Evolutionary conservation across 306 rosid species (phyloP), one percentile per base, ranked within the genome.

Genomic region (Corylus americana): DNA sequence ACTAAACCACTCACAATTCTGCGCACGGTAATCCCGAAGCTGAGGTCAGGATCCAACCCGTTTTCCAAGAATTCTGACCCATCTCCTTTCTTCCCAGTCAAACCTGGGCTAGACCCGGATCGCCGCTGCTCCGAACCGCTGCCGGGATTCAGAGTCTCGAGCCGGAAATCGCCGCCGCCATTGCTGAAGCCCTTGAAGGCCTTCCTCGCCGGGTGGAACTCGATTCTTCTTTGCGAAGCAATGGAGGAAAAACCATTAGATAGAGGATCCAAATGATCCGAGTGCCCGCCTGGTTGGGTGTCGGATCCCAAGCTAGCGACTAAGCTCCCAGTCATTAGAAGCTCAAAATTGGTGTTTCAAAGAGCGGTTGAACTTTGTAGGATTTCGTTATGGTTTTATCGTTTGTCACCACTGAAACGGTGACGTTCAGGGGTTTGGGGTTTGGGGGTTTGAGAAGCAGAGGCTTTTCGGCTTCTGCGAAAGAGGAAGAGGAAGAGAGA

Each of bases 41-140:
- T 87, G 84, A 96, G 92, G 86, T 96, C 99, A 31, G 97, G 96
- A 88, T 96, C 99, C 86, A 91, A 86, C 74, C 93, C 97, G 66
- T 49, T 74, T 18, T 95, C 98, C 20, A 80, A 74, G 54, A 78
- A 78, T 76, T 93, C 99, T 10, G 93, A 82, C 71, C 62, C 87
- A 42, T 90, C 99, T 4, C 57, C 72, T 77, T 85, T 96, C 74
- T 85, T 91, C 13, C 84, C 77, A 6, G 78, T 78, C 14, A 68
- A 49, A 17, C 61, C 74, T 12, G 27, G 69, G 55, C 42, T 70
- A 1, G 87, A 81, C 27, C 58, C 80, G 1, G 75, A 16, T 39
- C 70, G 68, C 0, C 77, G 75, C 18, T 74, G 48, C 27, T 86
- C 89, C 42, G 90, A 83, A 42, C 88, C 5, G 63, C 78, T 9